Evolutionary conservation across 1,139 yeast genomes (phyloP), one percentile per base, ranked within the genome.

Genomic region (Scheffersomyces parashehatae): DNA sequence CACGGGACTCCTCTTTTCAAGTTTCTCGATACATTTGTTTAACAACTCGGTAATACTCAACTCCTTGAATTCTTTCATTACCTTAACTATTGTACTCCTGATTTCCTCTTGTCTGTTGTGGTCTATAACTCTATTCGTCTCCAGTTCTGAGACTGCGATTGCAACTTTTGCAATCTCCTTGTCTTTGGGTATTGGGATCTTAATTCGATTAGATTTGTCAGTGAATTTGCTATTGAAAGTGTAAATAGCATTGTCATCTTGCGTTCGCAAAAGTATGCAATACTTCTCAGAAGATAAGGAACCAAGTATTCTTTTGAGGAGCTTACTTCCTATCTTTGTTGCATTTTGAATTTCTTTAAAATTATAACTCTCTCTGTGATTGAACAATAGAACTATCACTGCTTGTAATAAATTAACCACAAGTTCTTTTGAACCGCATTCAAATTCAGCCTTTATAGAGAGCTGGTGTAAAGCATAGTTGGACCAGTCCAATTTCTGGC

Each of bases 401-500:
- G 77, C 77, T 51, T 74, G 79, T 12, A 68, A 57, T 35, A 73
- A 48, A 48, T 73, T 73, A 8, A 72, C 62, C 1, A 52, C 49
- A 16, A 74, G 55, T 33, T 70, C 76, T 43, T 69, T 71, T 3
- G 52, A 44, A 0, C 74, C 75, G 4, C 51, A 43, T 2, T 53
- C 50, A 41, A 70, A 73, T n/a, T 52, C 41, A 0, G 62, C 70
- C 2, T 44, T 37, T 8, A 73, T 56, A 0, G 60, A 53, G 26
- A 73, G 43, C 49, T 69, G 76, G 46, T 74, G 79, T 9, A 60
- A 42, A 9, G 52, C 66, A 39, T 54, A 60, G 28, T 51, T 53
- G 10, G 50, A 47, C 64, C 64, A 60, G 43, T 60, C 64, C 33
- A 60, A 52, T 8, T 38, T 52, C 35, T 53, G 57, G 34, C 40